A percentile compares a stretch with the other conserved stretches of the same genome.
Evolutionary conservation across 192 early-diverging fungal species (phyloP).

Genomic region (Gaertneriomyces sp.): DNA sequence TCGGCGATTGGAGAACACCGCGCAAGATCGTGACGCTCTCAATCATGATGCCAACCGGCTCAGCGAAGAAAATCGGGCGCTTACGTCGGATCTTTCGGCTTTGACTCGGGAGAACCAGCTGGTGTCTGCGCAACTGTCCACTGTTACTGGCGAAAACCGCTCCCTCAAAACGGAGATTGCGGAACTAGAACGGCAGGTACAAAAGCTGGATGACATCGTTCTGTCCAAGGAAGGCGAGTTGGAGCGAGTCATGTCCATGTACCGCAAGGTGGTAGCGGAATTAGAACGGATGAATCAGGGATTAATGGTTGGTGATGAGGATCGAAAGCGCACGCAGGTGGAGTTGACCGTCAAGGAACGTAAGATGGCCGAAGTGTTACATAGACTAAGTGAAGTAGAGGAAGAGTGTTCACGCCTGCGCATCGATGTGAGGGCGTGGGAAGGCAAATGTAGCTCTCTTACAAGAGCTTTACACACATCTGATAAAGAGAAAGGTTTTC

Average conservation of each 20-base stretch:
- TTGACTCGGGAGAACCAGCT: slow-evolving; percentile 48
- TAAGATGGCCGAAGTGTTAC: slow-evolving; percentile 39
- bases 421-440: slow-evolving; percentile 44
- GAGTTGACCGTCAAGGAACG: slow-evolving; percentile 53
- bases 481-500: slow-evolving; percentile 35
- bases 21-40: slow-evolving; percentile 4
- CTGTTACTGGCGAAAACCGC: slow-evolving; percentile 34
- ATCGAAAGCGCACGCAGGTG: slow-evolving; percentile 38
- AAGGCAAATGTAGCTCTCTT: slow-evolving; percentile 42
- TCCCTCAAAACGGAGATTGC: slow-evolving; percentile 31
- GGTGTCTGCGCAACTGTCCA: slow-evolving; percentile 34
- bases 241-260: slow-evolving; percentile 42
- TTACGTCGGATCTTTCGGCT: slow-evolving; percentile 42
- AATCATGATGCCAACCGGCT: slow-evolving; percentile 2
- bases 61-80: slow-evolving; percentile 25
- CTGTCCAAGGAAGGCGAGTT: slow-evolving; percentile 44
- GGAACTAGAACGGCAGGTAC: slow-evolving; percentile 46
- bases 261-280: slow-evolving; percentile 46
- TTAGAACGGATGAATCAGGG: slow-evolving; percentile 33
- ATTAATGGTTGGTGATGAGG: slow-evolving; percentile 8
- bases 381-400: slow-evolving; percentile 33
- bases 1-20: slow-evolving; percentile 11
- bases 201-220: slow-evolving; percentile 45
- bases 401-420: slow-evolving; percentile 32
- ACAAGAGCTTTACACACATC: slow-evolving; percentile 23